A percentile compares a stretch with the other conserved stretches of the same genome.
These are phyloP conservation scores for Pleurotus salmoneostramineus DNA, from an alignment of 768 basidiomycete genomes.

Conservation along the genomic window DNA sequence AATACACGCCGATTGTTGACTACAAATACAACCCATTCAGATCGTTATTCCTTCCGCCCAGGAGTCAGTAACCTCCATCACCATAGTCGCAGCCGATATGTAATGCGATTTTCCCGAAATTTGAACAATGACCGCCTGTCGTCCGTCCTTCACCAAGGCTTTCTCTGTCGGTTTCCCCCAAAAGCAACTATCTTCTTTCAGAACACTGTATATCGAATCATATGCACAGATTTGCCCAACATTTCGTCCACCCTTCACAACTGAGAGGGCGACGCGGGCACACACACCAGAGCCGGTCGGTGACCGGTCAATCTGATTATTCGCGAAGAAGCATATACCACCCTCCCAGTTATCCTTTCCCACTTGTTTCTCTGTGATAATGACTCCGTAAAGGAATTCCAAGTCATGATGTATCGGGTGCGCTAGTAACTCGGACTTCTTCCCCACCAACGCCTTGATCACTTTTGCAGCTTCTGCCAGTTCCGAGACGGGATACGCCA, in stretches of 20 bases:
- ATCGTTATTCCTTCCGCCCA: too few species aligned
- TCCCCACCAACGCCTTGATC: constrained; percentile 20
- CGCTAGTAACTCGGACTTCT: constrained; percentile 17
- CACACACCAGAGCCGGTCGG: constrained; percentile 35
- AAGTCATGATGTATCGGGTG: constrained; percentile 28
- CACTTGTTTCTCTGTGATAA: constrained; percentile 24
- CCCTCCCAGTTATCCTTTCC: constrained; percentile 11
- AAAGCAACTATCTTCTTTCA: constrained; percentile 18
- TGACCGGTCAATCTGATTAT: constrained; percentile 35
- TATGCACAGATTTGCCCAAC: constrained; percentile 25
- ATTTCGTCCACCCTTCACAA: constrained; percentile 21
- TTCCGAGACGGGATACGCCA: constrained; percentile 13
- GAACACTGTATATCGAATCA: constrained; percentile 27
- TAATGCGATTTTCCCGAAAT: constrained; percentile 28
- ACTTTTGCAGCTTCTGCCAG: constrained; percentile 24
- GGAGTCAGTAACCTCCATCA: too few species aligned
- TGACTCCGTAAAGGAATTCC: constrained; percentile 33
- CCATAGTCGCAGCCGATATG: too few species aligned
- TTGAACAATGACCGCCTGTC: constrained; percentile 18
- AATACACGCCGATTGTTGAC: too few species aligned
- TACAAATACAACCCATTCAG: too few species aligned
- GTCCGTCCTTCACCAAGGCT: not conserved
- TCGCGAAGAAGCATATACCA: constrained; percentile 32
- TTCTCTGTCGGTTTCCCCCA: constrained; percentile 18
- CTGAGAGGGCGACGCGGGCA: constrained; percentile 31